Conservation (phyloP, 2,329 filamentous ascomycete species). For the Colletotrichum plurivorum region DNA sequence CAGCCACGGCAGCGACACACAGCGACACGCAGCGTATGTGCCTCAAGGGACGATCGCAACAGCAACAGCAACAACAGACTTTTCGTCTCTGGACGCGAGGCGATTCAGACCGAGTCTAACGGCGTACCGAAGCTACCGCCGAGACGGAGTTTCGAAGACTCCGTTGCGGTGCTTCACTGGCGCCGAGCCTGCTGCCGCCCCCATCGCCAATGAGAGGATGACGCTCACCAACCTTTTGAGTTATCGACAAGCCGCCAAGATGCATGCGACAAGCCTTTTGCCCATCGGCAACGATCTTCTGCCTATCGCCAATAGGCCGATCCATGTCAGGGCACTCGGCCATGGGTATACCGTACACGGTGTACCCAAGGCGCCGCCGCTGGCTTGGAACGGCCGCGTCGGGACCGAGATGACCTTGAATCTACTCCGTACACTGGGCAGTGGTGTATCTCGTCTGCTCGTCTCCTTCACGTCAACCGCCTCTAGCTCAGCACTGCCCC, state of each 20-base stretch:
- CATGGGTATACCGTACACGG: not conserved
- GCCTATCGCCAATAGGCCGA: not conserved
- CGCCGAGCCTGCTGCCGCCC: conserved; percentile 16
- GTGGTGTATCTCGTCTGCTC: not conserved
- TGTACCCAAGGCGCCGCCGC: conserved; percentile 2
- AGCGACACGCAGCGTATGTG: not conserved
- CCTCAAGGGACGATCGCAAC: not conserved
- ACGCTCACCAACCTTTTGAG: conserved; percentile 11
- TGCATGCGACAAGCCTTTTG: conserved; percentile 8
- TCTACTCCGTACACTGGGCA: not conserved
- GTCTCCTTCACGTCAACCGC: conserved; percentile 8
- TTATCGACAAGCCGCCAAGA: conserved; percentile 10
- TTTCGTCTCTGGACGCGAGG: not conserved
- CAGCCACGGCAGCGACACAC: not conserved
- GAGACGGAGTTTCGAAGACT: conserved; percentile 7
- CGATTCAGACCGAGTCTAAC: not conserved
- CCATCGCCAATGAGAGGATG: conserved; percentile 5
- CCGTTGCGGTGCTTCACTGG: conserved; percentile 12
- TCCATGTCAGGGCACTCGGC: conserved; percentile 14
- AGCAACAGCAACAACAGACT: conserved; percentile 2
- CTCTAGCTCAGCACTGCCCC: conserved; percentile 36
- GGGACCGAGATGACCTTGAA: conserved; percentile 7
- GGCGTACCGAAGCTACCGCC: not conserved
- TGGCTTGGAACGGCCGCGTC: conserved; percentile 19
- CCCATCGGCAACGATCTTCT: not conserved